Evolutionary conservation across 1,139 yeast species (phyloP).

Genomic region (Candida frijolesensis): DNA sequence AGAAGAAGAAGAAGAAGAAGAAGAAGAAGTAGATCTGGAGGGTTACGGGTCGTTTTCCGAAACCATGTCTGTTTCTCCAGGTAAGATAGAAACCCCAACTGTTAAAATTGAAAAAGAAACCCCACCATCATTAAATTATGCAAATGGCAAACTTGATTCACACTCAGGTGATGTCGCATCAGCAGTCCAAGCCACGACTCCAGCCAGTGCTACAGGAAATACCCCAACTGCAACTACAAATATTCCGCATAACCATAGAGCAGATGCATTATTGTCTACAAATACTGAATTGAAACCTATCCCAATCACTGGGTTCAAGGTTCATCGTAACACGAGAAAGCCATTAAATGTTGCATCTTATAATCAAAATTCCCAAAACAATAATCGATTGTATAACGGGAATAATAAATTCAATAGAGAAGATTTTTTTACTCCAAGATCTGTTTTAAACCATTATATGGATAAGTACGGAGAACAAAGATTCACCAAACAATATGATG

Average conservation of each 20-base stretch:
- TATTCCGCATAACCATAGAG: conserved; percentile 46
- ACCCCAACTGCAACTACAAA: conserved; percentile 4
- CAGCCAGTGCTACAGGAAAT: not conserved
- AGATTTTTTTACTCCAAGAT: conserved; percentile 77
- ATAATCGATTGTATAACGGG: conserved; percentile 20
- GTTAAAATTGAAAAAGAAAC: not conserved
- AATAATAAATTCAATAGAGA: conserved; percentile 54
- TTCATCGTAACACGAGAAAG: conserved; percentile 54
- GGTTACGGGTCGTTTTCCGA: conserved; percentile 17
- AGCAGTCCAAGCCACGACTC: not conserved
- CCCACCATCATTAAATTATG: not conserved
- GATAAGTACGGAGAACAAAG: conserved; percentile 60
- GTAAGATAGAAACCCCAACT: conserved; percentile 1
- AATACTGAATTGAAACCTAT: conserved; percentile 46
- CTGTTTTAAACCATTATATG: conserved; percentile 71
- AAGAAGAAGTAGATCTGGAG: conserved; percentile 17
- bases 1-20: conserved; percentile 18
- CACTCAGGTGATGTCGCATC: not conserved
- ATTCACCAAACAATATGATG: conserved; percentile 17
- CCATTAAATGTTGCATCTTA: conserved; percentile 65
- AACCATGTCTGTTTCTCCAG: conserved; percentile 6
- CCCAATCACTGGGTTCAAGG: conserved; percentile 41
- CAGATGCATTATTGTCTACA: conserved; percentile 47
- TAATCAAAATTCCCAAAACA: conserved; percentile 34
- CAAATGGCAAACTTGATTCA: not conserved